Conservation (phyloP, 129 eudicot genomes). For the Tanacetum coccineum region DNA sequence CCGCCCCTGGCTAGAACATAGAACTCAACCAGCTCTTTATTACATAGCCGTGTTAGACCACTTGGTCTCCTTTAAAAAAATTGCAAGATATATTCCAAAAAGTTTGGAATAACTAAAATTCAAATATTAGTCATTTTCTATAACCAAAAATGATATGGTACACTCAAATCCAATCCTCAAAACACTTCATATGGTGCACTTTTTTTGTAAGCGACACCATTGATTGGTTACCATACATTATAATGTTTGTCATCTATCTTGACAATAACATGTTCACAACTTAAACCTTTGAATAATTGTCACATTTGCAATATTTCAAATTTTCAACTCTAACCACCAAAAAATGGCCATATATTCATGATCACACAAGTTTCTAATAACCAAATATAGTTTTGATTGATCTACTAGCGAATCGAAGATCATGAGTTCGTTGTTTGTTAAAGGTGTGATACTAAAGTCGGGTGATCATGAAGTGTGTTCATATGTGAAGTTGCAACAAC, state of each 20-base stretch:
- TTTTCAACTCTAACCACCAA: not conserved
- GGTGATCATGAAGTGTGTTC: slow-evolving; percentile 26
- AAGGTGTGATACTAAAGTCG: slow-evolving; percentile 35
- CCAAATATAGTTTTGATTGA: not conserved
- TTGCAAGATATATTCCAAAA: no score
- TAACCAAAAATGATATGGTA: slow-evolving; percentile 33
- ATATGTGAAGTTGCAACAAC: slow-evolving; percentile 26
- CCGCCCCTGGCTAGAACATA: no score
- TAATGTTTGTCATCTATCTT: slow-evolving; percentile 23
- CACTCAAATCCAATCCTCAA: slow-evolving; percentile 39
- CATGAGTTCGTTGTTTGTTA: slow-evolving; percentile 42
- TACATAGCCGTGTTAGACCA: no score
- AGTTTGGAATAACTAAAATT: no score
- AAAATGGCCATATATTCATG: not conserved
- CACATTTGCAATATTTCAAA: not conserved
- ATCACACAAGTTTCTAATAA: not conserved
- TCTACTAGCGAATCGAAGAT: slow-evolving; percentile 14
- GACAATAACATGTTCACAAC: slow-evolving; percentile 22
- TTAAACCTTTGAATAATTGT: slow-evolving; percentile 21
- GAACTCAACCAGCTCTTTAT: no score
- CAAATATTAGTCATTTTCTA: slow-evolving; percentile 3
- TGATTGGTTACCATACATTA: slow-evolving; percentile 28
- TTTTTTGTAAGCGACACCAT: slow-evolving; percentile 13
- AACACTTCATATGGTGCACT: slow-evolving; percentile 14
- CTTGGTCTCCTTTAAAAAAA: no score